Conservation (phyloP, 1,139 yeast genomes). For the Suhomyces guaymorum region DNA sequence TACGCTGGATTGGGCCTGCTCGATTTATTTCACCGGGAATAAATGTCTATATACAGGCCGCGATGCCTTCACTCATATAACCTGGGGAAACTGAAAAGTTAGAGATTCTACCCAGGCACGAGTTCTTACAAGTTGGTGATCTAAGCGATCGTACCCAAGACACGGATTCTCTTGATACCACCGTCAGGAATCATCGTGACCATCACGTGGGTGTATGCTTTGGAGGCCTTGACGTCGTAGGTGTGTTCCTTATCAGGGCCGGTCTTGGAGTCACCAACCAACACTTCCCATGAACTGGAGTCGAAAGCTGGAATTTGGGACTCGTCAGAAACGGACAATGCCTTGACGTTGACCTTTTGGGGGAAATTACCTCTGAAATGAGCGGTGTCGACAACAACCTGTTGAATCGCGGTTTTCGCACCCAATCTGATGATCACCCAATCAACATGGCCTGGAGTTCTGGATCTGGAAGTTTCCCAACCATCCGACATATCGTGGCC, state of each 20-base stretch:
- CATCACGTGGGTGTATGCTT: conserved; percentile 62
- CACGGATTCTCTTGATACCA: conserved; percentile 87
- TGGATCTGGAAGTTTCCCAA: conserved; percentile 94
- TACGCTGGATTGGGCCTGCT: too few relatives aligned
- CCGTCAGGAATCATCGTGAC: conserved; percentile 92
- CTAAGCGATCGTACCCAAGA: conserved; percentile 59
- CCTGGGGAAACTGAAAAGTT: too few relatives aligned
- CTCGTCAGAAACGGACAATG: conserved; percentile 41
- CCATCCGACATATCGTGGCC: conserved; percentile 98
- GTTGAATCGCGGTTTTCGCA: conserved; percentile 53
- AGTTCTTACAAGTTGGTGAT: too few relatives aligned
- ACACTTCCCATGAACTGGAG: conserved; percentile 51
- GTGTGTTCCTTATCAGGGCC: conserved; percentile 79
- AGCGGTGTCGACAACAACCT: conserved; percentile 82
- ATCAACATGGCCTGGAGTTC: conserved; percentile 80
- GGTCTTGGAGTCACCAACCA: conserved; percentile 73
- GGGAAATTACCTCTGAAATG: conserved; percentile 95
- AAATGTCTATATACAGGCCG: too few relatives aligned
- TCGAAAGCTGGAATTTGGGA: conserved; percentile 40
- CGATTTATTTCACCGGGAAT: conserved; percentile 3
- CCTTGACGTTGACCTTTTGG: conserved; percentile 68
- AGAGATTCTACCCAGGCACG: too few relatives aligned
- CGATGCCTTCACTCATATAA: too few relatives aligned
- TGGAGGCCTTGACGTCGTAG: conserved; percentile 37
- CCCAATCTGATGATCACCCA: conserved; percentile 88